These are phyloP conservation scores for Phalaenopsis hybrid DNA, from an alignment of 116 monocot species.

Conservation along the genomic window DNA sequence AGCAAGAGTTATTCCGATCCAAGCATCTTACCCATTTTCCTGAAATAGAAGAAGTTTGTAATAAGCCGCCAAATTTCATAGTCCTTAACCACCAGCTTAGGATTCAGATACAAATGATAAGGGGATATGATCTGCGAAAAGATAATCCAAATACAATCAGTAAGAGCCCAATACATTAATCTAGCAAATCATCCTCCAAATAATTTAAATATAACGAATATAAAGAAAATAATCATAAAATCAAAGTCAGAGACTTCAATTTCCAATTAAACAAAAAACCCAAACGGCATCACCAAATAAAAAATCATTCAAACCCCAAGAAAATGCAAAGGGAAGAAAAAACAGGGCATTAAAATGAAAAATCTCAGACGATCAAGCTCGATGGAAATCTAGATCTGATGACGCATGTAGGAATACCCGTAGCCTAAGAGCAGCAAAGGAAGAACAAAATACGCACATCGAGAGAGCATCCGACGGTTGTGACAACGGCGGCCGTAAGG, in stretches of 20 bases:
- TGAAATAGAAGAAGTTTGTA: slow-evolving; percentile 94
- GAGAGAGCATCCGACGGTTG: slow-evolving; percentile 55
- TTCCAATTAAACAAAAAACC: neutral
- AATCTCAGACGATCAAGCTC: neutral
- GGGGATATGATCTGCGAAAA: slow-evolving; percentile 83
- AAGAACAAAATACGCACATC: slow-evolving; percentile 15
- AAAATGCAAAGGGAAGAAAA: neutral
- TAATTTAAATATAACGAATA: neutral
- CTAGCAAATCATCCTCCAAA: neutral
- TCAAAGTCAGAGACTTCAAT: neutral
- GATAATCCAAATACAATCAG: slow-evolving; percentile 1
- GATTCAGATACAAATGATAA: slow-evolving; percentile 82
- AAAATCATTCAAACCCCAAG: neutral
- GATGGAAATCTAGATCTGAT: neutral
- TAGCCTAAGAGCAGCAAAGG: neutral
- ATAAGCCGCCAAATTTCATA: slow-evolving; percentile 95
- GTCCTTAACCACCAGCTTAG: slow-evolving; percentile 59
- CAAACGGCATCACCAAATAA: neutral
- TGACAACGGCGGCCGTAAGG: slow-evolving; percentile 50
- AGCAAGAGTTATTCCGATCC: neutral
- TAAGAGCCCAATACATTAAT: neutral
- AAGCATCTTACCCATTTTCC: slow-evolving; percentile 74
- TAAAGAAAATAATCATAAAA: neutral
- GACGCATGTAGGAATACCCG: neutral
- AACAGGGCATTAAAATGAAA: neutral